phyloP scores from a whole-genome alignment of 768 basidiomycete species.

The Leccinum olivaceopallidum region DNA sequence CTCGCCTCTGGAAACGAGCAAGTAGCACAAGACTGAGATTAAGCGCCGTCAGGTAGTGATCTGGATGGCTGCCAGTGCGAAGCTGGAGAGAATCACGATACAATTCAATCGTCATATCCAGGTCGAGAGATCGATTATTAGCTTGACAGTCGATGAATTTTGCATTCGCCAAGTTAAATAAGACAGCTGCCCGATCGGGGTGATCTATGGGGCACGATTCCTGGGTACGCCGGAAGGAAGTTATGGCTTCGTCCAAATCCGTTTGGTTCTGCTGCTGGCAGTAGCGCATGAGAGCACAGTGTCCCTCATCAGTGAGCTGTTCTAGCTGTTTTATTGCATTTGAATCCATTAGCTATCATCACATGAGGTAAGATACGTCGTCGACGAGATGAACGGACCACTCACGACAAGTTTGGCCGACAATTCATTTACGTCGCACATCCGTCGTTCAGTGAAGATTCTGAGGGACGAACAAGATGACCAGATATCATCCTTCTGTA shows the following conservation, averaged over 20 bases:
- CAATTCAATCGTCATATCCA: neutral
- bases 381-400: neutral
- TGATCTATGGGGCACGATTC: neutral
- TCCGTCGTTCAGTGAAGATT: neutral
- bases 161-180: neutral
- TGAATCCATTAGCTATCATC: too few relatives aligned
- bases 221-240: neutral
- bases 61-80: neutral
- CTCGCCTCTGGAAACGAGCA: neutral
- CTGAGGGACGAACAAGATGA: neutral
- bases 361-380: neutral
- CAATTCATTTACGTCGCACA: neutral
- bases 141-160: neutral
- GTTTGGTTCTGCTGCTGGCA: neutral
- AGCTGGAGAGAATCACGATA: neutral
- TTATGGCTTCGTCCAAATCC: neutral
- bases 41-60: neutral
- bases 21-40: neutral
- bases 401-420: neutral
- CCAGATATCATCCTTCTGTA: neutral
- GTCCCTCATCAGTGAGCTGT: neutral
- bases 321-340: neutral
- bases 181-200: neutral
- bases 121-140: neutral
- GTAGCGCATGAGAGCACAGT: neutral